These are phyloP conservation scores for Trichoderma sp. DNA, from an alignment of 2,329 filamentous ascomycete genomes.

Conservation along the genomic window DNA sequence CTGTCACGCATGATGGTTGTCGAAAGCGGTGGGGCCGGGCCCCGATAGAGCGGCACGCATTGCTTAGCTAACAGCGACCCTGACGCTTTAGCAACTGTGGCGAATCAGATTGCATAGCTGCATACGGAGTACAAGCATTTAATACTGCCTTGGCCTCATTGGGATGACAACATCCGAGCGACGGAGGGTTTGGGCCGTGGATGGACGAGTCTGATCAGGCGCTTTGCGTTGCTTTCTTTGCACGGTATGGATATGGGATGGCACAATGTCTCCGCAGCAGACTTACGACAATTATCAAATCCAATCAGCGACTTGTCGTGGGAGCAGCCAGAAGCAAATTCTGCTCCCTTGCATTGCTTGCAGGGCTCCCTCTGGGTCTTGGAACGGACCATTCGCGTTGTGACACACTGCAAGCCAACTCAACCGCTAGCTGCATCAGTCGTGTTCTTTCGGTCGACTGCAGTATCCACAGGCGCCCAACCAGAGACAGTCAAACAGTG, in stretches of 20 bases:
- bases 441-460: conserved; percentile 11
- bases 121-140: not conserved
- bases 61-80: conserved; percentile 2
- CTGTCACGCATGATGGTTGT: conserved; percentile 9
- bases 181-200: not conserved
- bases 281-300: not conserved
- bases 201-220: not conserved
- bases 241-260: not conserved
- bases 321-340: not conserved
- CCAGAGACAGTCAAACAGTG: not conserved
- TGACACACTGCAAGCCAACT: conserved; percentile 20
- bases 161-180: not conserved
- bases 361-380: not conserved
- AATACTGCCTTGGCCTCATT: not conserved
- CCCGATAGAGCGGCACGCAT: conserved; percentile 18
- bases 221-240: not conserved
- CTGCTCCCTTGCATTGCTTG: not conserved
- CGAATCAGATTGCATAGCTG: conserved; percentile 14
- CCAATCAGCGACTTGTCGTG: not conserved
- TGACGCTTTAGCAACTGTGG: not conserved
- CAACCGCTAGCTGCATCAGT: conserved; percentile 21
- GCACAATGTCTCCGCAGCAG: not conserved
- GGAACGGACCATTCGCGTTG: conserved; percentile 16
- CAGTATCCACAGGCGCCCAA: conserved; percentile 15
- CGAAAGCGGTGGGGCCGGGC: conserved; percentile 12